Evolutionary conservation across 2,329 filamentous ascomycete species (phyloP).

Genomic region (Podosphaera aphanis): DNA sequence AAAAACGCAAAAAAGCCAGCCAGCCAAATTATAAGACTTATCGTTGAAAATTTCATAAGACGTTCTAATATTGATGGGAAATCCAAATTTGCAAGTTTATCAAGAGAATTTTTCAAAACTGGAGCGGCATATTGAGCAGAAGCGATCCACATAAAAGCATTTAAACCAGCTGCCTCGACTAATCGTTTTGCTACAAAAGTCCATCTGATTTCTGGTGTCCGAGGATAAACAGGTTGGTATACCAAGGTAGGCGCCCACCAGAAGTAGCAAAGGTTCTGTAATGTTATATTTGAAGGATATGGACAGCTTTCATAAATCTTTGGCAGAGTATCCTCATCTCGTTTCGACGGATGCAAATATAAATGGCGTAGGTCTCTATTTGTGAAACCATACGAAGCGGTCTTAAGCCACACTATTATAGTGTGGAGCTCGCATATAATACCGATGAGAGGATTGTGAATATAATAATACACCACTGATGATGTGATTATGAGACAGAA

Average conservation of each 20-base stretch:
- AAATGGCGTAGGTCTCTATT: constrained; percentile 88
- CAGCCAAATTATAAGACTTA: constrained; percentile 89
- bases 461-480: constrained; percentile 67
- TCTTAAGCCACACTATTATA: constrained; percentile 90
- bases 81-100: constrained; percentile 64
- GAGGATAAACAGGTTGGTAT: constrained; percentile 90
- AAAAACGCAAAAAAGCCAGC: constrained; percentile 94
- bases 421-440: constrained; percentile 78
- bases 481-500: constrained; percentile 62
- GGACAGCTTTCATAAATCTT: constrained; percentile 63
- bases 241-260: constrained; percentile 95
- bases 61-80: constrained; percentile 65
- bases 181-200: constrained; percentile 65
- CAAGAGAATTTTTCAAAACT: constrained; percentile 67
- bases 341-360: constrained; percentile 50
- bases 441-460: constrained; percentile 83
- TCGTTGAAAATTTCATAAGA: constrained; percentile 83
- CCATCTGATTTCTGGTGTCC: constrained; percentile 63
- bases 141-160: constrained; percentile 84
- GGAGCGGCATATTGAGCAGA: constrained; percentile 88
- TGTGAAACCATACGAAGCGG: constrained; percentile 83
- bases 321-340: constrained; percentile 47
- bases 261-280: constrained; percentile 76
- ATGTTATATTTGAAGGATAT: constrained; percentile 77
- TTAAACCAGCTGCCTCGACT: constrained; percentile 51